Percentiles rank a stretch among this genome's conserved stretches.
Conservation (phyloP, 306 rosid genomes). For the Prunus campanulata region DNA sequence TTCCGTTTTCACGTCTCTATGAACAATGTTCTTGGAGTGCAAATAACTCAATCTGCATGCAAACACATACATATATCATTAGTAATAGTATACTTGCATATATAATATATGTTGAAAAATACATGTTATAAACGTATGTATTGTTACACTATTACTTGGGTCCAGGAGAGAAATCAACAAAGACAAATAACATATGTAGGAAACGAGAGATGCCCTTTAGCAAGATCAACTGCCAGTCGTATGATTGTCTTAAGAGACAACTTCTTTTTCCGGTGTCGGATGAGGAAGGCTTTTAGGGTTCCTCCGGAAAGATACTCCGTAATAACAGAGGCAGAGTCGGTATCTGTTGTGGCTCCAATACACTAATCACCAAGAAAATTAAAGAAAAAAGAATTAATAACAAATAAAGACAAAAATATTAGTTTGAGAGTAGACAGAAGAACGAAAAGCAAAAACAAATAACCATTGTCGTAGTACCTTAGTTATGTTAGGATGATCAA, state of each 20-base stretch:
- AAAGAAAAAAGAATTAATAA: not conserved
- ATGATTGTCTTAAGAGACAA: not conserved
- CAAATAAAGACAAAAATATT: not conserved
- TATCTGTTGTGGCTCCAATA: not conserved
- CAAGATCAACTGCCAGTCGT: constrained; percentile 2
- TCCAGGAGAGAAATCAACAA: no score
- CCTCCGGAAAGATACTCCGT: constrained; percentile 5
- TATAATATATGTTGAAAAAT: no score
- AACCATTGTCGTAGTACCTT: not conserved
- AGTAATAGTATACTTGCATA: not conserved
- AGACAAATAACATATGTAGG: not conserved
- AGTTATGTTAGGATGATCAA: constrained; percentile 24
- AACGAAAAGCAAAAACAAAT: not conserved
- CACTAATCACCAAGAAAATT: not conserved
- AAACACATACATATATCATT: not conserved
- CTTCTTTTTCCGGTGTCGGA: not conserved
- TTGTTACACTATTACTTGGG: no score
- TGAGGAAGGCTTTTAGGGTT: not conserved
- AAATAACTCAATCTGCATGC: not conserved
- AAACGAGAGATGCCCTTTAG: not conserved
- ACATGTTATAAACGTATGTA: no score
- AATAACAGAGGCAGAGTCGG: not conserved
- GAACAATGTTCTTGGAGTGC: constrained; percentile 14
- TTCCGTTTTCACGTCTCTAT: constrained; percentile 8
- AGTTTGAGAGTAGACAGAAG: no score